Conservation (phyloP, 208 protist species). For the Trypanosoma conorhini region DNA sequence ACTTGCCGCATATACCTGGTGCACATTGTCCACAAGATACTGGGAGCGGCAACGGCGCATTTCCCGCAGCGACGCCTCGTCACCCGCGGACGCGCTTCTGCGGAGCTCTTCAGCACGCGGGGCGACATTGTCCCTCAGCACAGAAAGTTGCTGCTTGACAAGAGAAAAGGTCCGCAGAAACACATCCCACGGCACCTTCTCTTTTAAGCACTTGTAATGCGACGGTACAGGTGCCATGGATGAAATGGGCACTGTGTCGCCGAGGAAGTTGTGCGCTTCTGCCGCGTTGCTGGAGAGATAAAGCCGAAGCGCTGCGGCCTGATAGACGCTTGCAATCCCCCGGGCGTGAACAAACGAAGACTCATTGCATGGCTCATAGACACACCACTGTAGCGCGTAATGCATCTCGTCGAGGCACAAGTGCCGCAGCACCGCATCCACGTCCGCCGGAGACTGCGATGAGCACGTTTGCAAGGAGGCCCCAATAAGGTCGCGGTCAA, state of each 20-base stretch:
- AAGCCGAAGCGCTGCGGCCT: slow-evolving; percentile 34
- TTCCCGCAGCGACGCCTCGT: slow-evolving; percentile 14
- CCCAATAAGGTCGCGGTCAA: slow-evolving; percentile 46
- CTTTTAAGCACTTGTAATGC: slow-evolving; percentile 11
- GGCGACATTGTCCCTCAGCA: slow-evolving; percentile 21
- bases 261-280: background rate
- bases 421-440: slow-evolving; percentile 18
- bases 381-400: slow-evolving; percentile 65
- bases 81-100: slow-evolving; percentile 3
- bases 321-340: slow-evolving; percentile 45
- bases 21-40: slow-evolving; percentile 66
- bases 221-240: background rate
- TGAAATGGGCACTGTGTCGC: background rate
- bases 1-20: slow-evolving; percentile 50
- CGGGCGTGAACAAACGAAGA: slow-evolving; percentile 63
- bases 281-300: slow-evolving; percentile 9
- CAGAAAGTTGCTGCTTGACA: slow-evolving; percentile 34
- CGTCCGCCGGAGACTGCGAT: background rate
- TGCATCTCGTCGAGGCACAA: slow-evolving; percentile 59
- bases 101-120: slow-evolving; percentile 19
- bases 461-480: slow-evolving; percentile 23
- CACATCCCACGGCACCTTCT: slow-evolving; percentile 36
- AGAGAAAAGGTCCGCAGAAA: slow-evolving; percentile 49
- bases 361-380: slow-evolving; percentile 73
- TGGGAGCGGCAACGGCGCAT: slow-evolving; percentile 40